These are phyloP conservation scores for Alternaria brassicicola DNA, from an alignment of 2,329 filamentous ascomycete species.

Conservation along the genomic window DNA sequence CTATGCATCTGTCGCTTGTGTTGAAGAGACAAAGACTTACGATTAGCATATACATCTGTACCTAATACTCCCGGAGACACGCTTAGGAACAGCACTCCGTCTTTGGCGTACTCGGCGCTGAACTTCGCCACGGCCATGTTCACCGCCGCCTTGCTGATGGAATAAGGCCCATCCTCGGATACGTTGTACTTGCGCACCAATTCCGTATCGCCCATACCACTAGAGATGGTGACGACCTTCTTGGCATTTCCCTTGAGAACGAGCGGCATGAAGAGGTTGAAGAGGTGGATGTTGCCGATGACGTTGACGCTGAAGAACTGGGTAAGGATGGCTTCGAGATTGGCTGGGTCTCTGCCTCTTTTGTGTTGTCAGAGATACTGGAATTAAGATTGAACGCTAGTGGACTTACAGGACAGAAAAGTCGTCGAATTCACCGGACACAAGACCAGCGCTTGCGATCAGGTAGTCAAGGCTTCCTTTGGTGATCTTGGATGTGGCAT, in stretches of 20 bases:
- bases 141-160: conserved; percentile 50
- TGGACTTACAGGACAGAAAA: conserved; percentile 13
- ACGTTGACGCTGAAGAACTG: conserved; percentile 37
- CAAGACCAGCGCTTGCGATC: conserved; percentile 50
- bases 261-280: conserved; percentile 52
- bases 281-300: conserved; percentile 39
- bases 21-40: conserved; percentile 7
- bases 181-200: conserved; percentile 31
- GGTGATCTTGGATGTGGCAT: conserved; percentile 45
- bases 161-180: conserved; percentile 40
- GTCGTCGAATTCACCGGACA: conserved; percentile 20
- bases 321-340: conserved; percentile 15
- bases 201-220: conserved; percentile 45
- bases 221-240: conserved; percentile 53
- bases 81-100: conserved; percentile 30
- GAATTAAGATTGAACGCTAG: neutral
- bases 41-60: conserved; percentile 15
- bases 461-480: conserved; percentile 50
- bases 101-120: conserved; percentile 38
- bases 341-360: conserved; percentile 7
- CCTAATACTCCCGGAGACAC: conserved; percentile 31
- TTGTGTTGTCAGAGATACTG: neutral
- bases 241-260: conserved; percentile 48
- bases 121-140: conserved; percentile 54
- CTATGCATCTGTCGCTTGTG: neutral